Percentiles rank a stretch among this genome's conserved stretches.
Conservation (phyloP, 176 grass and related monocot species). For the Panicum miliaceum region DNA sequence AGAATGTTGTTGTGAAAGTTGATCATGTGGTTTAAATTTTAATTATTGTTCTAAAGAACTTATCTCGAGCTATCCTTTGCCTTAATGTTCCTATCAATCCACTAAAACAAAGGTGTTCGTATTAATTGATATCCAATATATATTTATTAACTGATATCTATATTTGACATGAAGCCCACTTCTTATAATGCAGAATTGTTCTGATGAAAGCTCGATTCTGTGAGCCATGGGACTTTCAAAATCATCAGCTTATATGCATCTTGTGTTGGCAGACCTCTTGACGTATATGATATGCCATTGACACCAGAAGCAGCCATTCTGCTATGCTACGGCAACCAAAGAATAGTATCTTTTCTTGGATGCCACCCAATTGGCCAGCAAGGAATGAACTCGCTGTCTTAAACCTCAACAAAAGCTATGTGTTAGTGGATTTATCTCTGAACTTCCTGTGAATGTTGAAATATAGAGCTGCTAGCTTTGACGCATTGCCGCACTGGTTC, state of each 20-base stretch:
- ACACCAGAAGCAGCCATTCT: constrained; percentile 19
- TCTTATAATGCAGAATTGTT: constrained; percentile 30
- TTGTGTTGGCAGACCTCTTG: neutral
- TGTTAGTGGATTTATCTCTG: constrained; percentile 23
- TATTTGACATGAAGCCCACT: neutral
- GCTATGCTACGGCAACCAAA: neutral
- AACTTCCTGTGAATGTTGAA: constrained; percentile 37
- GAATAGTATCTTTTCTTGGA: neutral
- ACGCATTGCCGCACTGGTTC: neutral
- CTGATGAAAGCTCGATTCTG: neutral
- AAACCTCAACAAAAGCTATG: neutral
- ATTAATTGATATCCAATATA: neutral
- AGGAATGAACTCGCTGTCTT: constrained; percentile 7
- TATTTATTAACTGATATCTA: neutral
- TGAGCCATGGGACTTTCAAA: constrained; percentile 31
- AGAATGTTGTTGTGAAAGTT: neutral
- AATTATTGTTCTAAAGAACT: neutral
- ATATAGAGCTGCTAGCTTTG: neutral
- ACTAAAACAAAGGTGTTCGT: neutral
- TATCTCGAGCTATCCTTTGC: neutral
- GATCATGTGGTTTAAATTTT: neutral
- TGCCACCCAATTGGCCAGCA: neutral
- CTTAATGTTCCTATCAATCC: neutral
- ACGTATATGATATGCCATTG: neutral
- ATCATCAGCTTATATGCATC: constrained; percentile 9